These are phyloP conservation scores for Evernia prunastri DNA, from an alignment of 495 filamentous ascomycete genomes.

Conservation along the genomic window DNA sequence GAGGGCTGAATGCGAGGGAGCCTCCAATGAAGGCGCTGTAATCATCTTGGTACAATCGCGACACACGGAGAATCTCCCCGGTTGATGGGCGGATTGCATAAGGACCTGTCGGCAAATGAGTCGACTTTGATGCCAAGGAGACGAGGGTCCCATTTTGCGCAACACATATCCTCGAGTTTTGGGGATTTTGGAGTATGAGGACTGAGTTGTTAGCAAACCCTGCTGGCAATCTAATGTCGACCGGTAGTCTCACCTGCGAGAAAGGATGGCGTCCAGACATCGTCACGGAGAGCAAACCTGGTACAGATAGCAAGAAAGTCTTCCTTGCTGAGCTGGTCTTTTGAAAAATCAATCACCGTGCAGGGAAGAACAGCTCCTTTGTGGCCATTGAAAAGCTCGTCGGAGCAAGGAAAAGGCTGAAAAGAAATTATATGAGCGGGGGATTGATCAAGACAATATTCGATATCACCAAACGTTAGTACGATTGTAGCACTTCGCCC, in stretches of 20 bases:
- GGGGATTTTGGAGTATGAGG: conserved; percentile 13
- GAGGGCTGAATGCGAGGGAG: conserved; percentile 4
- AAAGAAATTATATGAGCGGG: conserved; percentile 9
- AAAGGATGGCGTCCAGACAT: conserved; percentile 17
- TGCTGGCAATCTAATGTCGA: background rate
- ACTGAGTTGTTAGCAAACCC: background rate
- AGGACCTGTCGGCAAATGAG: conserved; percentile 12
- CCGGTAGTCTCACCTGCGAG: conserved; percentile 13
- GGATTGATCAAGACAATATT: conserved; percentile 11
- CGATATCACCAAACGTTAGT: background rate
- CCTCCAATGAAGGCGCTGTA: conserved; percentile 18
- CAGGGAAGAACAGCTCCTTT: conserved; percentile 6
- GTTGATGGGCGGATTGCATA: conserved; percentile 16
- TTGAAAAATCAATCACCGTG: conserved; percentile 9
- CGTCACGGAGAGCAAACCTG: conserved; percentile 9
- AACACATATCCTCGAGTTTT: conserved; percentile 7
- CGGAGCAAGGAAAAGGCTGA: conserved; percentile 1
- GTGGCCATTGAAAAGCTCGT: background rate
- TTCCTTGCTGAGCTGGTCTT: conserved; percentile 11
- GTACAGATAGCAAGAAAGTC: conserved; percentile 3
- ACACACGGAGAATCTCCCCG: conserved; percentile 13
- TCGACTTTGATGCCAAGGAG: background rate
- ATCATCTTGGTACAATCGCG: conserved; percentile 12
- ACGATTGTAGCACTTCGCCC: background rate
- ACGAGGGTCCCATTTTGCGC: background rate